Conservation (phyloP, 2,329 filamentous ascomycete species). For the Mycocentrospora acerina region DNA sequence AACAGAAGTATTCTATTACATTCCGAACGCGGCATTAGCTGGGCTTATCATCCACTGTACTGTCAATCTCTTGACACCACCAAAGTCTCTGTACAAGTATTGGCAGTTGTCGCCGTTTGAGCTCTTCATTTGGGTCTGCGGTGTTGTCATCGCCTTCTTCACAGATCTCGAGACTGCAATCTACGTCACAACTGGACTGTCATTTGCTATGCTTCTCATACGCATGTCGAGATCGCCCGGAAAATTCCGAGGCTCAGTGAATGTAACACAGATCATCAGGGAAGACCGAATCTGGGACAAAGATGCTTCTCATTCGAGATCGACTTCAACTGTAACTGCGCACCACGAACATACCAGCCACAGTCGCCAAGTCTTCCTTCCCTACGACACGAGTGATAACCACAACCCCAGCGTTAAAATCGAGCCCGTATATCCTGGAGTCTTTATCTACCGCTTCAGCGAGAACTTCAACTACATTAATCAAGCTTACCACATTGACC, state of each 20-base stretch:
- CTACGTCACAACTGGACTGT: constrained; percentile 77
- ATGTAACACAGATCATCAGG: constrained; percentile 18
- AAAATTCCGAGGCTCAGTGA: constrained; percentile 21
- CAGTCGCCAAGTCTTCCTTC: constrained; percentile 21
- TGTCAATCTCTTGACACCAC: constrained; percentile 82
- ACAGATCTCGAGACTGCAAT: constrained; percentile 83
- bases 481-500: constrained; percentile 78
- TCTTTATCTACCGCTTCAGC: constrained; percentile 93
- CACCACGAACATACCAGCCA: constrained; percentile 17
- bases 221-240: constrained; percentile 48
- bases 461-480: constrained; percentile 95
- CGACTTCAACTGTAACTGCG: not conserved
- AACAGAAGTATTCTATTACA: constrained; percentile 86
- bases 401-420: constrained; percentile 52
- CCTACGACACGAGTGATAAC: constrained; percentile 56
- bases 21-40: constrained; percentile 75
- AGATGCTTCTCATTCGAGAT: not conserved
- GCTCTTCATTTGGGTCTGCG: constrained; percentile 84
- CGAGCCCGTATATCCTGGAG: constrained; percentile 73
- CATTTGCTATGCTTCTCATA: constrained; percentile 74
- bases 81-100: constrained; percentile 86
- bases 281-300: constrained; percentile 55
- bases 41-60: constrained; percentile 94
- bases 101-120: constrained; percentile 89
- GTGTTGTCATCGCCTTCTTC: constrained; percentile 85